Conservation (phyloP, 1,284 basidiomycete genomes). For the Cystobasidium sp. region DNA sequence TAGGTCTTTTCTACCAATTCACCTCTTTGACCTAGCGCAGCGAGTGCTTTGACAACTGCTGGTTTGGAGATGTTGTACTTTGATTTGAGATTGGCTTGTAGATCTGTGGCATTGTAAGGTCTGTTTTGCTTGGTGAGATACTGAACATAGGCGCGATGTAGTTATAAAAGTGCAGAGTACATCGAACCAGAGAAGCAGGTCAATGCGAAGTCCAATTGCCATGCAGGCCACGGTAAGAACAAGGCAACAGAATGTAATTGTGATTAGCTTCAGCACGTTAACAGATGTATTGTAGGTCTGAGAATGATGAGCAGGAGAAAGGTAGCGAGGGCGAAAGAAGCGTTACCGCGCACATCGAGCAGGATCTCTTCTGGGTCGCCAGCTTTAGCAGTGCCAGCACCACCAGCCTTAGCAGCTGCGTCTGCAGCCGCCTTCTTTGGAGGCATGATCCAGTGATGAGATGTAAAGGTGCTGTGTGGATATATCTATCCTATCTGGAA, state of each 20-base stretch:
- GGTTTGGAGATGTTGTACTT: slow-evolving; percentile 41
- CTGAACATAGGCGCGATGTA: neutral
- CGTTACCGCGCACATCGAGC: slow-evolving; percentile 26
- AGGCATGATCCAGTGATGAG: slow-evolving; percentile 14
- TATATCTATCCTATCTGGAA: too few species aligned
- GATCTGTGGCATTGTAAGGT: slow-evolving; percentile 44
- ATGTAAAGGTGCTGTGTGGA: too few species aligned
- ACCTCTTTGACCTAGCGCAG: slow-evolving; percentile 28
- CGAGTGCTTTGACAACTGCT: slow-evolving; percentile 37
- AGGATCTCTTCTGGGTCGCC: slow-evolving; percentile 34
- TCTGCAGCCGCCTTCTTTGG: slow-evolving; percentile 39
- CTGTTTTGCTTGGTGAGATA: slow-evolving; percentile 44
- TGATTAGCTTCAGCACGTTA: slow-evolving; percentile 1
- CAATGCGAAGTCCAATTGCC: neutral
- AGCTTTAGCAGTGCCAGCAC: slow-evolving; percentile 12
- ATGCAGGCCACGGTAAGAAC: neutral
- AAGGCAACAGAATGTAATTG: neutral
- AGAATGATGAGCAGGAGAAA: too few species aligned
- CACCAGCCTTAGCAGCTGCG: neutral
- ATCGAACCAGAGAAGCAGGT: neutral
- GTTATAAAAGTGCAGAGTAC: neutral
- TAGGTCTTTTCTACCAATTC: slow-evolving; percentile 38
- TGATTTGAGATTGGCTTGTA: slow-evolving; percentile 42
- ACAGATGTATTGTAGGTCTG: too few species aligned
- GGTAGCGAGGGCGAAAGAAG: too few species aligned